Evolutionary conservation across 441 rosid genomes (phyloP).

Genomic region (Corymbia calophylla): DNA sequence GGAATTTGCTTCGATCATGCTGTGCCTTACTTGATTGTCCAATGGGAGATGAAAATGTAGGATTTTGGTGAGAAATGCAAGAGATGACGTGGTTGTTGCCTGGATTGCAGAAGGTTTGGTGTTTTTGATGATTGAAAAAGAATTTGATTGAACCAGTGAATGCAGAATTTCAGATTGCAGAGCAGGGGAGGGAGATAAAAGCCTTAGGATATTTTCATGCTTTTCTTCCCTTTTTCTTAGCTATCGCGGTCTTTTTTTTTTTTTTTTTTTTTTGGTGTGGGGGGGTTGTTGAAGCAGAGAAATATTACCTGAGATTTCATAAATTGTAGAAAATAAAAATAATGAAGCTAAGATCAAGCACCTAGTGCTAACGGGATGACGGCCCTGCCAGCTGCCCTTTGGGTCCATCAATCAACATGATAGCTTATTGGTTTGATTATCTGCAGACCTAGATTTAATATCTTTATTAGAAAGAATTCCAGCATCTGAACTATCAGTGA

Average conservation of each 20-base stretch:
- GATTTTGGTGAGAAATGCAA: background rate
- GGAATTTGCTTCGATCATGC: background rate
- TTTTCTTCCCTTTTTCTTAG: background rate
- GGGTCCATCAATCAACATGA: background rate
- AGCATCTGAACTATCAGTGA: background rate
- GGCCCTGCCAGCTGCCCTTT: background rate
- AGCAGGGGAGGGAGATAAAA: background rate
- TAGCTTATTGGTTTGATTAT: background rate
- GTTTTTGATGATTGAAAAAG: background rate
- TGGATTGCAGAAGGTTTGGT: background rate
- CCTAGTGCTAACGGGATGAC: background rate
- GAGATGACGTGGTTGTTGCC: background rate
- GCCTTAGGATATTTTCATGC: background rate
- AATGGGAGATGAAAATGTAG: background rate
- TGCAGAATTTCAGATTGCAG: background rate
- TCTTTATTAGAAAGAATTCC: background rate
- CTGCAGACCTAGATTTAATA: background rate
- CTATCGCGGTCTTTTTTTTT: rapidly evolving
- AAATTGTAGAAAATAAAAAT: background rate
- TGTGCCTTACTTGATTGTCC: background rate
- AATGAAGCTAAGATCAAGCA: background rate
- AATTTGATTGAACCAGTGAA: background rate
- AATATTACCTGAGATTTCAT: background rate
- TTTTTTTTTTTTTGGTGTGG: background rate
- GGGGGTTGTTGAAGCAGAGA: background rate